phyloP scores from a whole-genome alignment of 1,284 basidiomycete species.

The Acaromyces ingoldii region DNA sequence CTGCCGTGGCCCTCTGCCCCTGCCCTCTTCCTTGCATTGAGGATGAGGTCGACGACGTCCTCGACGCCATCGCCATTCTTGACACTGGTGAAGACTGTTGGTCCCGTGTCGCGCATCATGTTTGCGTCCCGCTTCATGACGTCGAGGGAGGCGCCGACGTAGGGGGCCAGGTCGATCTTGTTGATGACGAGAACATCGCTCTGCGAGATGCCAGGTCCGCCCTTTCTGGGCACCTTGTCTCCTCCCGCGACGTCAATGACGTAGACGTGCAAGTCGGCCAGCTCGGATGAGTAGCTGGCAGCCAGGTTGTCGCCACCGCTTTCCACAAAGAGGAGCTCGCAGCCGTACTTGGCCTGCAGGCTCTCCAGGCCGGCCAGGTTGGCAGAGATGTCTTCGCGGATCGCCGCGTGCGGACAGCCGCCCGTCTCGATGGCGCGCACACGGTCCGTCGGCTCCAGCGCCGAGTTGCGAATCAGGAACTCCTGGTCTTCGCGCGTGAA shows the following conservation, averaged over 20 bases:
- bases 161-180: slow-evolving; percentile 65
- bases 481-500: slow-evolving; percentile 75
- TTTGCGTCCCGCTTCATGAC: slow-evolving; percentile 93
- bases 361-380: slow-evolving; percentile 93
- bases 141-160: slow-evolving; percentile 86
- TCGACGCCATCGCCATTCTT: slow-evolving; percentile 74
- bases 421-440: slow-evolving; percentile 93
- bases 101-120: slow-evolving; percentile 87
- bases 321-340: slow-evolving; percentile 71
- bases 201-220: slow-evolving; percentile 72
- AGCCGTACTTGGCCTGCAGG: slow-evolving; percentile 71
- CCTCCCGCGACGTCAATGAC: slow-evolving; percentile 69
- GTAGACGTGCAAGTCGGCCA: slow-evolving; percentile 81
- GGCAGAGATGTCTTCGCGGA: slow-evolving; percentile 87
- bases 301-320: slow-evolving; percentile 91
- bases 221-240: slow-evolving; percentile 96
- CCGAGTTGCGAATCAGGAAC: slow-evolving; percentile 87
- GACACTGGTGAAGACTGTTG: slow-evolving; percentile 85
- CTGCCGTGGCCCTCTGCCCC: slow-evolving; percentile 3
- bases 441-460: slow-evolving; percentile 68
- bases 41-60: slow-evolving; percentile 73
- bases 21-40: slow-evolving; percentile 59
- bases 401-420: slow-evolving; percentile 50
- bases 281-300: slow-evolving; percentile 89
- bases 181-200: slow-evolving; percentile 92